Conservation (phyloP, 176 grass and related monocot species). For the barley (Hordeum vulgare) region DNA sequence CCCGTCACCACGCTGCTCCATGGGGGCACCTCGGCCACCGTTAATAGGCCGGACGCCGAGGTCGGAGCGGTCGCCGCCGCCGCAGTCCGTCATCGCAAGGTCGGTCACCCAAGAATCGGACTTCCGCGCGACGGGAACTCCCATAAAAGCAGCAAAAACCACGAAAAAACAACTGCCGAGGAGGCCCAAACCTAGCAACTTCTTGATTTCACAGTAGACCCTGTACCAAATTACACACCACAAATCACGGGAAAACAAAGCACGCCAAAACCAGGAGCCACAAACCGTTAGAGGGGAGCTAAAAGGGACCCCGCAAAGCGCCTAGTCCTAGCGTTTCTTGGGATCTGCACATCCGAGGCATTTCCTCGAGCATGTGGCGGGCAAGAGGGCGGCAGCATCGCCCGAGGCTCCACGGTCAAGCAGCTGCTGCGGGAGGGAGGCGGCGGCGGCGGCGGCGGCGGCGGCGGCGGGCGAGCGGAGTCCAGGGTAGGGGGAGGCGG, state of each 20-base stretch:
- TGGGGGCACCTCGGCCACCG: constrained; percentile 28
- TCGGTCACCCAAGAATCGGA: constrained; percentile 38
- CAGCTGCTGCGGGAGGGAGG: background rate
- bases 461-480: background rate
- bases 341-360: constrained; percentile 20
- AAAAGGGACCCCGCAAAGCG: constrained; percentile 37
- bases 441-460: background rate
- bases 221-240: constrained; percentile 14
- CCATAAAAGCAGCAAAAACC: constrained; percentile 55
- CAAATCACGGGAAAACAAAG: constrained; percentile 4
- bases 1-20: constrained; percentile 18
- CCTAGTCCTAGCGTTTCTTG: constrained; percentile 49
- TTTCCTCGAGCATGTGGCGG: constrained; percentile 29
- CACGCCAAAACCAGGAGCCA: background rate
- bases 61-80: constrained; percentile 21
- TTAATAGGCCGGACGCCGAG: constrained; percentile 49
- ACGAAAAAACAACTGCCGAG: constrained; percentile 10
- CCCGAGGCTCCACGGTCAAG: background rate
- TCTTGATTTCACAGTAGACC: constrained; percentile 29
- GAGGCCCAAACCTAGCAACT: constrained; percentile 17
- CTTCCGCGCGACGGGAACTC: constrained; percentile 54
- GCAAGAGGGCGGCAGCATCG: constrained; percentile 6
- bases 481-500: background rate
- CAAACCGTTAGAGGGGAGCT: constrained; percentile 36
- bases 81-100: constrained; percentile 25